Evolutionary conservation across 768 basidiomycete species (phyloP), one percentile per base, ranked within the genome.

Genomic region (Leccinum aurantiacum): DNA sequence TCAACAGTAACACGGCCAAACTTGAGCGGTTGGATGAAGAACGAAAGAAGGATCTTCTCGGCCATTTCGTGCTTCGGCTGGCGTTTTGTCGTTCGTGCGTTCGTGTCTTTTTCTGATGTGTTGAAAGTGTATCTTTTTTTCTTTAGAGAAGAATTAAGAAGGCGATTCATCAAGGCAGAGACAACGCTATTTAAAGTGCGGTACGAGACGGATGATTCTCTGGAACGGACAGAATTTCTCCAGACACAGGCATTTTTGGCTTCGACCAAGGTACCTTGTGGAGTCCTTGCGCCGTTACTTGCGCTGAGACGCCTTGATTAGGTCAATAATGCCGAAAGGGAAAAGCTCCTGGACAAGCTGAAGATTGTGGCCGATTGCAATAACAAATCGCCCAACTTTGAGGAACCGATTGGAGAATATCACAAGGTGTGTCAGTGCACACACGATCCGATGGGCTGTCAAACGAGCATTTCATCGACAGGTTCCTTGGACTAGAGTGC

Each of bases 401-500:
- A 24, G 24, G 60, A 60, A 15, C 31, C 29, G 19, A 5, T 46
- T 15, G 33, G 33, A 24, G 68, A 60, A 15, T 96, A 86, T 76
- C 89, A 86, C 78, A 97, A 96, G 79, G 95, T 90, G 61, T 9
- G 69, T 56, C 38, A 10, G 27, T 49, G 10, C 35, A 19, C 38
- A 22, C 29, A 22, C 29, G 11, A 25, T 44, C 29, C 4, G 41
- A 7, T 7, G 4, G 33, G 33, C 27, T 44, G 19, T 44, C 44
- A 33, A 46, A 47, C 44, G 9, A 51, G 33, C 31, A 17, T 53
- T 53, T 10, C 17, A n/a, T 33, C 4, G 9, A 3, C 52, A 97
- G 95, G 95, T 98, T n/a, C 88, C 84, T 72, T 99, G 97, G 97
- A 95, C 90, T 13, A 87, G 89, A 62, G 95, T 98, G 3, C 93